These are phyloP conservation scores for Aspergillus calidoustus DNA, from an alignment of 2,329 filamentous ascomycete genomes.

Conservation along the genomic window DNA sequence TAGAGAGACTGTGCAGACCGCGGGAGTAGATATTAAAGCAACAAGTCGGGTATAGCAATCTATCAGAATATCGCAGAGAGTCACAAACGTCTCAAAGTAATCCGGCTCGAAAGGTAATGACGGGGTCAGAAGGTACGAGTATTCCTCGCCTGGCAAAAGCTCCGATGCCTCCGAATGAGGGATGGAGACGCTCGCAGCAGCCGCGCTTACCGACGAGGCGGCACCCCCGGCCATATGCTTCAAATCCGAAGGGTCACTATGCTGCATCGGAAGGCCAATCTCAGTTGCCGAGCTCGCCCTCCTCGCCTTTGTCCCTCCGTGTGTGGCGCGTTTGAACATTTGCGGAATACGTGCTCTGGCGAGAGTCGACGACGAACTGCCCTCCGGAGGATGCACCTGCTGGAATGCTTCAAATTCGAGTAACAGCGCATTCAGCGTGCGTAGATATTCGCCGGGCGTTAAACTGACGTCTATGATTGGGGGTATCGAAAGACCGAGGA, in stretches of 20 bases:
- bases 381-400: slow-evolving; percentile 79
- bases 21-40: slow-evolving; percentile 73
- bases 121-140: slow-evolving; percentile 86
- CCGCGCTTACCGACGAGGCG: slow-evolving; percentile 43
- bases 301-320: slow-evolving; percentile 60
- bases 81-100: slow-evolving; percentile 95
- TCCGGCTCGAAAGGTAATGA: slow-evolving; percentile 93
- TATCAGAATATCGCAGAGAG: slow-evolving; percentile 91
- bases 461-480: slow-evolving; percentile 83
- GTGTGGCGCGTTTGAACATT: slow-evolving; percentile 74
- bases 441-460: slow-evolving; percentile 82
- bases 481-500: slow-evolving; percentile 89
- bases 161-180: slow-evolving; percentile 60
- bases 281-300: slow-evolving; percentile 65
- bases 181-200: slow-evolving; percentile 43
- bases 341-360: slow-evolving; percentile 79
- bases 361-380: slow-evolving; percentile 69
- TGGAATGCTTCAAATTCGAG: slow-evolving; percentile 94
- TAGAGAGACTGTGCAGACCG: slow-evolving; percentile 70
- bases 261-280: slow-evolving; percentile 59
- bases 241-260: slow-evolving; percentile 52
- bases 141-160: slow-evolving; percentile 81
- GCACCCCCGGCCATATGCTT: slow-evolving; percentile 50
- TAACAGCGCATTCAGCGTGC: slow-evolving; percentile 81
- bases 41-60: slow-evolving; percentile 86